Conservation (phyloP, 805 yeast species). For the Scheffersomyces spartinae region DNA sequence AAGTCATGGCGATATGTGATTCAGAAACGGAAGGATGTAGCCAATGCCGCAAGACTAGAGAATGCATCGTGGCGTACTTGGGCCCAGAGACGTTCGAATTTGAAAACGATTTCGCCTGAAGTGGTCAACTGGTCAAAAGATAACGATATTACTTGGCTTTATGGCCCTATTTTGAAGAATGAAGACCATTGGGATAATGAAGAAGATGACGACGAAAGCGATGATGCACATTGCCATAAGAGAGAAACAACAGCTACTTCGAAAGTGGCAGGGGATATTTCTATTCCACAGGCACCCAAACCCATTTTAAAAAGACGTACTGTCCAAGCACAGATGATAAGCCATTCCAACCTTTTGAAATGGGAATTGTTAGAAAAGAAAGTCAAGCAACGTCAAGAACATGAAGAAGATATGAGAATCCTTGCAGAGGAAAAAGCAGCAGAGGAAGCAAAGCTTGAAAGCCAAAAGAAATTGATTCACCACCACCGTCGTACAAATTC, state of each 20-base stretch:
- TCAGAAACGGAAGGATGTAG: slow-evolving; percentile 69
- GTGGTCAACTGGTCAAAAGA: slow-evolving; percentile 96
- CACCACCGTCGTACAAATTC: slow-evolving; percentile 7
- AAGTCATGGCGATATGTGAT: slow-evolving; percentile 94
- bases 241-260: slow-evolving; percentile 24
- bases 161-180: slow-evolving; percentile 71
- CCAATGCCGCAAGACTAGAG: slow-evolving; percentile 50
- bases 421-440: slow-evolving; percentile 7
- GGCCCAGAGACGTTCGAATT: slow-evolving; percentile 65
- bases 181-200: slow-evolving; percentile 18
- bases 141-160: slow-evolving; percentile 94
- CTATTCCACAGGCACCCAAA: slow-evolving; percentile 38
- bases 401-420: no score
- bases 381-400: slow-evolving; percentile 17
- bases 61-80: slow-evolving; percentile 93
- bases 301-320: slow-evolving; percentile 85
- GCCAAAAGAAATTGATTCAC: slow-evolving; percentile 1
- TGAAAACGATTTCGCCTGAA: slow-evolving; percentile 76
- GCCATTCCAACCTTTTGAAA: slow-evolving; percentile 39
- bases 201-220: slow-evolving; percentile 3
- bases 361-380: slow-evolving; percentile 28
- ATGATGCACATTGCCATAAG: slow-evolving; percentile 3
- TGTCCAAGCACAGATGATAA: slow-evolving; percentile 68
- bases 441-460: slow-evolving; percentile 2
- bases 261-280: slow-evolving; percentile 34